Evolutionary conservation across 192 early-diverging fungal genomes (phyloP).

Genomic region (Coemansia sp.): DNA sequence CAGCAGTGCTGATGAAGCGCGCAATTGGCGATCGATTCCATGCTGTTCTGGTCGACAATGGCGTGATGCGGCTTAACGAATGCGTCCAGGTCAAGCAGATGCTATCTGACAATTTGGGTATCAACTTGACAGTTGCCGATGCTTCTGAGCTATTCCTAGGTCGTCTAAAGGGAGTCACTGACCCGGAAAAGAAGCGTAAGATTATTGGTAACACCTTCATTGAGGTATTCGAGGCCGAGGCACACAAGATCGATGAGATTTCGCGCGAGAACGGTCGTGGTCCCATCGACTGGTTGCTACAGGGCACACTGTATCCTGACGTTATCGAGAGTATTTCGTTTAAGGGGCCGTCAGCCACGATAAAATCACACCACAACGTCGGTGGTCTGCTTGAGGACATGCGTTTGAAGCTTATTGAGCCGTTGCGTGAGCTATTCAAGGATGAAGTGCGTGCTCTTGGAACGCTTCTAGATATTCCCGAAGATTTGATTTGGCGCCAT

Average conservation of each 20-base stretch:
- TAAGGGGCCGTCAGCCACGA: conserved; percentile 98
- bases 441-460: conserved; percentile 99
- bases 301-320: conserved; percentile 98
- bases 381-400: conserved; percentile 95
- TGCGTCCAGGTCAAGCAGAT: conserved; percentile 81
- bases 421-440: conserved; percentile 98
- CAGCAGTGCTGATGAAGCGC: conserved; percentile 93
- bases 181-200: conserved; percentile 97
- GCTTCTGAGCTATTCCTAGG: conserved; percentile 81
- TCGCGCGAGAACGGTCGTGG: conserved; percentile 70
- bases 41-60: conserved; percentile 96
- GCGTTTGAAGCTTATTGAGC: conserved; percentile 98
- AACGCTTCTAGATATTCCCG: conserved; percentile 81
- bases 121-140: conserved; percentile 93
- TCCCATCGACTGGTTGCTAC: conserved; percentile 91
- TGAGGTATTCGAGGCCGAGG: conserved; percentile 95
- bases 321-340: conserved; percentile 98
- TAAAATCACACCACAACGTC: conserved; percentile 99
- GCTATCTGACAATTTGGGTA: conserved; percentile 85
- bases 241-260: conserved; percentile 78
- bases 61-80: conserved; percentile 98
- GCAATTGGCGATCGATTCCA: conserved; percentile 99
- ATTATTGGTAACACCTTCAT: conserved; percentile 99
- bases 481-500: conserved; percentile 97
- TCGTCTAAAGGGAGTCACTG: conserved; percentile 85